phyloP scores from a whole-genome alignment of 2,329 filamentous ascomycete genomes.

The Colletotrichum zoysiae region DNA sequence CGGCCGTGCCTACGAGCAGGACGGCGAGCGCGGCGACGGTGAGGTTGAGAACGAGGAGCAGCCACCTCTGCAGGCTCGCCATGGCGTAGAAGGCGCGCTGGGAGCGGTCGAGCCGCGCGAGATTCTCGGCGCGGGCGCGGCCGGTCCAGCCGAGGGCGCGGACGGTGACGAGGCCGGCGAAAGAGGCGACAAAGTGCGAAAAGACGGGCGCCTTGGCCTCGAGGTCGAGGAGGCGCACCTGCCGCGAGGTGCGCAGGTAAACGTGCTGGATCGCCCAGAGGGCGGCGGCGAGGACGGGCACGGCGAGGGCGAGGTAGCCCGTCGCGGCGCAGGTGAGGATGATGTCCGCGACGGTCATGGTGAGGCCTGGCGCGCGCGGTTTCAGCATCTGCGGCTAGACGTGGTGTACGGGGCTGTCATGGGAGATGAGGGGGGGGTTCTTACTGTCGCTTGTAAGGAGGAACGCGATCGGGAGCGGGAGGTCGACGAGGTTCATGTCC shows the following conservation, averaged over 20 bases:
- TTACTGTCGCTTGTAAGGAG: slow-evolving; percentile 42
- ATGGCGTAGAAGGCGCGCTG: slow-evolving; percentile 70
- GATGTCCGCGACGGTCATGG: slow-evolving; percentile 55
- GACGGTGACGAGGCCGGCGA: slow-evolving; percentile 62
- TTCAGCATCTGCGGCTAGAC: neutral
- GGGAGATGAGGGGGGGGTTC: neutral
- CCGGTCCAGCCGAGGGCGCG: slow-evolving; percentile 67
- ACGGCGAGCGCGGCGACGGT: slow-evolving; percentile 61
- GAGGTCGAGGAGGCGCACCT: slow-evolving; percentile 57
- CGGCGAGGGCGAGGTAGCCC: slow-evolving; percentile 61
- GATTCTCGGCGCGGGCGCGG: slow-evolving; percentile 57
- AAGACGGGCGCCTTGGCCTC: slow-evolving; percentile 58
- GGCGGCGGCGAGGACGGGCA: slow-evolving; percentile 49
- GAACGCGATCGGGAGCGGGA: slow-evolving; percentile 45
- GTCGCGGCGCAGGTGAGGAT: slow-evolving; percentile 58
- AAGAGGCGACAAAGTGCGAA: slow-evolving; percentile 59
- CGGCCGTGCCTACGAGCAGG: slow-evolving; percentile 58
- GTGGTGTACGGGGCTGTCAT: no score
- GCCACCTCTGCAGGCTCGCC: slow-evolving; percentile 69
- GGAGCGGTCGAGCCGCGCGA: slow-evolving; percentile 64
- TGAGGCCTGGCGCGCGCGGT: neutral
- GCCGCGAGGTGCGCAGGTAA: slow-evolving; percentile 58
- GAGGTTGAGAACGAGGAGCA: slow-evolving; percentile 64
- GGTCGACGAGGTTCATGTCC: slow-evolving; percentile 47
- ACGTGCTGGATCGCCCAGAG: slow-evolving; percentile 51